Evolutionary conservation across 176 grass and related monocot species (phyloP).

Genomic region (Paspalum vaginatum): DNA sequence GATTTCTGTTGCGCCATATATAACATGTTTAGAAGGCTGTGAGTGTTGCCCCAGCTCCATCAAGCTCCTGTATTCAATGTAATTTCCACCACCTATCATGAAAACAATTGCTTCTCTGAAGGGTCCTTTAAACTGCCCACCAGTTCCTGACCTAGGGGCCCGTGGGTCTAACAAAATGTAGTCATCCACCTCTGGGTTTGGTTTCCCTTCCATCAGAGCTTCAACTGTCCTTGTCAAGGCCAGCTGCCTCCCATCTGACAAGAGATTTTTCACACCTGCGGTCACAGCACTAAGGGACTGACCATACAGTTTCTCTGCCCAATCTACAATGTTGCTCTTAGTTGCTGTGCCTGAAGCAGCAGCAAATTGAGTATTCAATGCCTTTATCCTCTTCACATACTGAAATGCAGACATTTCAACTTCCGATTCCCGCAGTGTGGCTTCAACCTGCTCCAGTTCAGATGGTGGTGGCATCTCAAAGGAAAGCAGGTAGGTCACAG

Average conservation of each 20-base stretch:
- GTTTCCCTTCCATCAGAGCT: constrained; percentile 89
- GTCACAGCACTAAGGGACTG: constrained; percentile 88
- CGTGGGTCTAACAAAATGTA: constrained; percentile 89
- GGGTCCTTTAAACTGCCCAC: constrained; percentile 84
- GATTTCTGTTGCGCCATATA: constrained; percentile 92
- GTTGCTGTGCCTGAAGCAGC: constrained; percentile 75
- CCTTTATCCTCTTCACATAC: constrained; percentile 93
- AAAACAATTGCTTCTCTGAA: constrained; percentile 99
- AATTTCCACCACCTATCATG: constrained; percentile 98
- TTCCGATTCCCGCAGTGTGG: constrained; percentile 71
- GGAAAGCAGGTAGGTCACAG: constrained; percentile 87
- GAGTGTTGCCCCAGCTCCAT: constrained; percentile 78
- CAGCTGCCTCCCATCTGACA: constrained; percentile 86
- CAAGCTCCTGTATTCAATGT: constrained; percentile 96
- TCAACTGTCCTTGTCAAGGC: constrained; percentile 91
- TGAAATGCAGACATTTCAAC: constrained; percentile 84
- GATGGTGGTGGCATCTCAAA: constrained; percentile 63
- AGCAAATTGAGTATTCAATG: constrained; percentile 78
- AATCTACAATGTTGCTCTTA: constrained; percentile 89
- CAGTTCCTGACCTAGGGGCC: constrained; percentile 70
- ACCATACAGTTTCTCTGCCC: constrained; percentile 97
- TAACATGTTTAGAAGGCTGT: constrained; percentile 84
- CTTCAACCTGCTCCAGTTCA: constrained; percentile 83
- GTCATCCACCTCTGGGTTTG: constrained; percentile 87
- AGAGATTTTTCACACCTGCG: constrained; percentile 88